These are phyloP conservation scores for Cyclocybe aegerita DNA, from an alignment of 768 basidiomycete genomes.

Conservation along the genomic window DNA sequence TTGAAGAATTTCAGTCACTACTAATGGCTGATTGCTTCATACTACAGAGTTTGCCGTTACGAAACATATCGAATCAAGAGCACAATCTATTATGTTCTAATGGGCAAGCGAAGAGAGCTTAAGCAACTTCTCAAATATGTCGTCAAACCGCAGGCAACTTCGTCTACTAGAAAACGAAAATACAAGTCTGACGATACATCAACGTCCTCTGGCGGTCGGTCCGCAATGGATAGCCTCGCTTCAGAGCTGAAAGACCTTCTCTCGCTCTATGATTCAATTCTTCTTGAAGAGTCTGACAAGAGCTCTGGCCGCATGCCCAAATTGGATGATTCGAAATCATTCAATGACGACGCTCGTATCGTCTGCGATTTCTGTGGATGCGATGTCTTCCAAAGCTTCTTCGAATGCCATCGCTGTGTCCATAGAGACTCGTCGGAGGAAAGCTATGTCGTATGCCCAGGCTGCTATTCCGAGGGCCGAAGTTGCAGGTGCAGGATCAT, in stretches of 20 bases:
- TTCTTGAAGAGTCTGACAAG: slow-evolving; percentile 45
- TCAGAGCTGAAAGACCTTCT: slow-evolving; percentile 36
- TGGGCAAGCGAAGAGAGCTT: slow-evolving; percentile 29
- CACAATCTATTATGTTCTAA: slow-evolving; percentile 56
- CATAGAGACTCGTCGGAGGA: slow-evolving; percentile 28
- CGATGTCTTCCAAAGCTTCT: slow-evolving; percentile 82
- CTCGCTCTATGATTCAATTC: slow-evolving; percentile 48
- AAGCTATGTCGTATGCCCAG: slow-evolving; percentile 59
- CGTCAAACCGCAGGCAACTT: background rate
- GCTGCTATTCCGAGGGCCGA: slow-evolving; percentile 78
- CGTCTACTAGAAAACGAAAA: background rate
- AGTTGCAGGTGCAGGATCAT: slow-evolving; percentile 64
- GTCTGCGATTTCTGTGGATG: slow-evolving; percentile 79
- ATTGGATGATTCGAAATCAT: background rate
- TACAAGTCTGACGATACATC: background rate
- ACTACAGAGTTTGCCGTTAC: slow-evolving; percentile 68
- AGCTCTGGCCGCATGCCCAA: slow-evolving; percentile 1
- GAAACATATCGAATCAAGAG: slow-evolving; percentile 79
- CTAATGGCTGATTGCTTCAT: background rate
- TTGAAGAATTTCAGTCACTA: background rate
- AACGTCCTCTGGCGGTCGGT: no score
- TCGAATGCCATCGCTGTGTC: slow-evolving; percentile 61
- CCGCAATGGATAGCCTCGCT: background rate
- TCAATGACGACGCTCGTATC: slow-evolving; percentile 28
- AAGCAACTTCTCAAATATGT: slow-evolving; percentile 6